Evolutionary conservation across 139 green algal species (phyloP), one percentile per base, ranked within the genome.

Genomic region (Chlamydomonas sp.): DNA sequence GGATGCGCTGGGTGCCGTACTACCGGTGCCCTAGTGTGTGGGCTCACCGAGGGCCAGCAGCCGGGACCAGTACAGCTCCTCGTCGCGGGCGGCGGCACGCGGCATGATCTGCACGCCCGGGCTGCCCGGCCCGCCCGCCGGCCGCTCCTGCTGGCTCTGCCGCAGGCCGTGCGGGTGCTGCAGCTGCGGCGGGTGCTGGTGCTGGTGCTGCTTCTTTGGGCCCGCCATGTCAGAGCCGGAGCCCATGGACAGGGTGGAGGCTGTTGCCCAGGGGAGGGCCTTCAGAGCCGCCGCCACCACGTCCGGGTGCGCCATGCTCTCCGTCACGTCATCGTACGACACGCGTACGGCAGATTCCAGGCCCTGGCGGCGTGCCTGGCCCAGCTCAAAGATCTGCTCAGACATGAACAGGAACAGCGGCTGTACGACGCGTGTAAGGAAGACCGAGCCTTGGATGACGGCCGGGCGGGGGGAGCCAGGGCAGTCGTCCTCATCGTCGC

Each of bases 261-360:
- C 74, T 9, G 16, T 74, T 8, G 73, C 72, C 71, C 77, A 81
- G 64, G 73, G 84, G 63, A 94, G 78, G 1, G 85, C 71, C 20
- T 68, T 58, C 3, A 94, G 64, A 58, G 86, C 80, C 49, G 68
- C 59, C 15, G 83, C 18, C 16, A 93, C 85, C 7, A 89, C 79
- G 10, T 59, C 1, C 10, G 86, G 90, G 62, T 89, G 89, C 58
- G 80, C 88, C 80, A 98, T 94, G 83, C 81, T 92, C 88, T 98
- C 96, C 81, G 97, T 96, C 18, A 94, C 88, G 80, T 98, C 96
- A 80, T 97, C 94, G 82, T 98, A 98, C 31, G 94, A 94, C 64
- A 96, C 87, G 75, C 96, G 89, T 9, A 87, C 80, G 14, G 90
- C 88, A 2, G 92, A 89, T 67, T 97, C 94, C 18, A 92, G 80